Percentiles rank a stretch among this genome's conserved stretches.
Evolutionary conservation across 2,329 filamentous ascomycete genomes (phyloP).

Genomic region (Aspergillus candidus): DNA sequence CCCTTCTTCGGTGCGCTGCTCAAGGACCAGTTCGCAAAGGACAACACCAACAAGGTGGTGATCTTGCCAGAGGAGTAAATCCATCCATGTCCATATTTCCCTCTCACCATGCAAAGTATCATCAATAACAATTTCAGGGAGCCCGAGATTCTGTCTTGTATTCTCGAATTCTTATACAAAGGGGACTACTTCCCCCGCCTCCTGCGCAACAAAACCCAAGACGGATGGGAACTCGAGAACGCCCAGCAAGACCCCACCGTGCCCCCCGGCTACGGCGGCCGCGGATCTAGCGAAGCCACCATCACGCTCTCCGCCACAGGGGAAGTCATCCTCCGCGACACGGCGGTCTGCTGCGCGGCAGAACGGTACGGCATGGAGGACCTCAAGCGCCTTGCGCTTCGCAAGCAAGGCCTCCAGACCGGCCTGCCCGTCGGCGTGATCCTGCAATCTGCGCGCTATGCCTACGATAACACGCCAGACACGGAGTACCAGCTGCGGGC

Average conservation of each 20-base stretch:
- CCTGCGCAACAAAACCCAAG: conserved; percentile 75
- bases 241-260: conserved; percentile 46
- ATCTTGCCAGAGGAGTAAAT: conserved; percentile 59
- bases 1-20: conserved; percentile 73
- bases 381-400: conserved; percentile 82
- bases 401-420: conserved; percentile 89
- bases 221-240: conserved; percentile 87
- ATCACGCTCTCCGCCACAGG: conserved; percentile 69
- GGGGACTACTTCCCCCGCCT: conserved; percentile 90
- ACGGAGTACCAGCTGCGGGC: conserved; percentile 87
- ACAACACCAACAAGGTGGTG: conserved; percentile 67
- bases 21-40: conserved; percentile 66
- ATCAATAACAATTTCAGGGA: conserved; percentile 49
- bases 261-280: conserved; percentile 43
- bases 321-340: conserved; percentile 80
- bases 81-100: too few relatives aligned
- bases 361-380: conserved; percentile 87
- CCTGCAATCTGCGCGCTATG: conserved; percentile 86
- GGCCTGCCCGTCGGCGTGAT: conserved; percentile 90
- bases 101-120: too few relatives aligned
- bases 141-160: conserved; percentile 84
- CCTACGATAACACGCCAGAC: conserved; percentile 91
- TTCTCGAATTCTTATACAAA: conserved; percentile 97
- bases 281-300: conserved; percentile 64
- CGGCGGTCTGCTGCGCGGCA: conserved; percentile 87